Evolutionary conservation across 1,139 yeast genomes (phyloP).

Genomic region (Nakaseomyces uthaithaninus): DNA sequence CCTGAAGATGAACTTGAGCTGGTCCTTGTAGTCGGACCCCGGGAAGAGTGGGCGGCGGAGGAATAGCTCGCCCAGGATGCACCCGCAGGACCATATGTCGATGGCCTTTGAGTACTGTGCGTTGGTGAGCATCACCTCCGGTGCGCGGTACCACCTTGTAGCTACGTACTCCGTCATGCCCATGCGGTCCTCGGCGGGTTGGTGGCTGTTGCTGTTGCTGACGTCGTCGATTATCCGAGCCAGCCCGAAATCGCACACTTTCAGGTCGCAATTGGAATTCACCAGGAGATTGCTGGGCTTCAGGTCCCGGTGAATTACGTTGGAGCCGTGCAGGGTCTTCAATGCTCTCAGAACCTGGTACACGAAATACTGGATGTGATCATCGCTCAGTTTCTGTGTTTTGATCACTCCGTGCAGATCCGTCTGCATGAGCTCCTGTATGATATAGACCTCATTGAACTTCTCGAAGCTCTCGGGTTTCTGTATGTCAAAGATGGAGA

Average conservation of each 20-base stretch:
- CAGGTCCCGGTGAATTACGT: slow-evolving; percentile 85
- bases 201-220: slow-evolving; percentile 11
- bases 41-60: slow-evolving; percentile 85
- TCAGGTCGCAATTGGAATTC: slow-evolving; percentile 88
- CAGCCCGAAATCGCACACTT: slow-evolving; percentile 90
- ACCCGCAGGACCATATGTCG: slow-evolving; percentile 96
- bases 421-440: slow-evolving; percentile 95
- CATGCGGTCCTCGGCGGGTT: slow-evolving; percentile 34
- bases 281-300: slow-evolving; percentile 83
- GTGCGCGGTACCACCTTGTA: slow-evolving; percentile 96
- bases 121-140: slow-evolving; percentile 91
- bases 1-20: slow-evolving; percentile 76
- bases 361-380: slow-evolving; percentile 86
- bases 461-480: slow-evolving; percentile 68
- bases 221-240: slow-evolving; percentile 45
- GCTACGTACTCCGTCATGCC: slow-evolving; percentile 95
- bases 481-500: slow-evolving; percentile 83
- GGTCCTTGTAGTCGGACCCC: slow-evolving; percentile 90
- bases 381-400: slow-evolving; percentile 78
- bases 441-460: slow-evolving; percentile 80
- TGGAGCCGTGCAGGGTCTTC: slow-evolving; percentile 83
- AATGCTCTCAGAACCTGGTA: slow-evolving; percentile 87
- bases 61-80: slow-evolving; percentile 89
- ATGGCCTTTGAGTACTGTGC: slow-evolving; percentile 91
- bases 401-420: slow-evolving; percentile 86